Percentiles rank a stretch among this genome's conserved stretches.
phyloP scores from a whole-genome alignment of 805 yeast genomes.

The Kodamaea laetipori region DNA sequence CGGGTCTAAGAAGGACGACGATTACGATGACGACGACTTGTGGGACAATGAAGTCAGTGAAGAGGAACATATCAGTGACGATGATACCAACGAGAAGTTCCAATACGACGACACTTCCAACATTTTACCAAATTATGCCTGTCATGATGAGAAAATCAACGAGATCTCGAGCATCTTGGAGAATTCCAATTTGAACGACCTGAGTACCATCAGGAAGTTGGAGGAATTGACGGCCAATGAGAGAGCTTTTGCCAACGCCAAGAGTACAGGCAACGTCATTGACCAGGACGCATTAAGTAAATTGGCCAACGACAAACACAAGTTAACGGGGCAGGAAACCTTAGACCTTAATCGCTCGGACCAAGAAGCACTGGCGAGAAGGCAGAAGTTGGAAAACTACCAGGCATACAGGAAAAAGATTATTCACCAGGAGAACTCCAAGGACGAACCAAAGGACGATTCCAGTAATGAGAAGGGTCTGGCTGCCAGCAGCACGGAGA shows the following conservation, averaged over 20 bases:
- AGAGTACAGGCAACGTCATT: conserved; percentile 39
- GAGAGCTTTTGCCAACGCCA: conserved; percentile 60
- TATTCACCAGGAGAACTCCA: conserved; percentile 54
- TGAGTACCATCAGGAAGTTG: conserved; percentile 49
- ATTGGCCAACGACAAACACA: conserved; percentile 39
- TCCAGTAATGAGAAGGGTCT: conserved; percentile 10
- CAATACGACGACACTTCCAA: conserved; percentile 63
- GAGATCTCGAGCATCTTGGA: conserved; percentile 39
- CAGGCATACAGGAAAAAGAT: conserved; percentile 60
- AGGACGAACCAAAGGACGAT: conserved; percentile 8
- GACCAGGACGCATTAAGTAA: conserved; percentile 36
- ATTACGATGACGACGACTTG: conserved; percentile 15
- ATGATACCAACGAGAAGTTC: conserved; percentile 56
- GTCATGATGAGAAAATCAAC: conserved; percentile 42
- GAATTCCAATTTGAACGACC: conserved; percentile 46
- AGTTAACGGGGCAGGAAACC: conserved; percentile 43
- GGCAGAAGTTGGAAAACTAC: conserved; percentile 56
- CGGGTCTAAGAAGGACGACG: conserved; percentile 11
- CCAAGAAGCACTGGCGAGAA: conserved; percentile 51
- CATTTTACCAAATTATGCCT: conserved; percentile 58
- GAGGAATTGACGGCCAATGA: conserved; percentile 61
- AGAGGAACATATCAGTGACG: conserved; percentile 63
- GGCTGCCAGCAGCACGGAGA: background rate
- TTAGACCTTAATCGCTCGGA: conserved; percentile 46
- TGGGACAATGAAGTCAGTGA: conserved; percentile 49